Percentiles rank a stretch among this genome's conserved stretches.
Evolutionary conservation across 371 early-diverging fungal species (phyloP).

Genomic region (Haplosporangium sp.): DNA sequence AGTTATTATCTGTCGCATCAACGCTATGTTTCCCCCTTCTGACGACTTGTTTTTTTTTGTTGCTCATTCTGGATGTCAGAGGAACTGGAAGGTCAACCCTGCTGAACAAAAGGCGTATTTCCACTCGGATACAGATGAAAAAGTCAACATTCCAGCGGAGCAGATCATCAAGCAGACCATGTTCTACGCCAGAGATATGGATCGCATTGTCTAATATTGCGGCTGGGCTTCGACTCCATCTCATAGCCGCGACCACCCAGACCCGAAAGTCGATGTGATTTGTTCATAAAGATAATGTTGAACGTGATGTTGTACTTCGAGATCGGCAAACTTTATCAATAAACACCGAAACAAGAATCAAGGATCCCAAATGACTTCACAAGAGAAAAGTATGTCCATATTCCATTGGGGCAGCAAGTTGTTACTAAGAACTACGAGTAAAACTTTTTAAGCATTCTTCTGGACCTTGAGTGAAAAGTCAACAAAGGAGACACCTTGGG

Average conservation of each 20-base stretch:
- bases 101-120: constrained; percentile 86
- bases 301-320: no score
- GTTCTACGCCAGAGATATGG: constrained; percentile 93
- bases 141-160: constrained; percentile 82
- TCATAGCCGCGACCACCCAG: neutral
- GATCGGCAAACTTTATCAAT: no score
- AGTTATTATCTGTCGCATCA: no score
- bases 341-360: no score
- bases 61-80: constrained; percentile 54
- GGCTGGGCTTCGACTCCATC: no score
- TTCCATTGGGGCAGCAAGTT: no score
- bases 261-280: neutral
- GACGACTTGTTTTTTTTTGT: neutral
- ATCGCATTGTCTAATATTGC: constrained; percentile 89
- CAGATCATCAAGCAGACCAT: constrained; percentile 87
- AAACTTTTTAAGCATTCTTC: constrained; percentile 42
- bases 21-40: neutral
- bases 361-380: no score
- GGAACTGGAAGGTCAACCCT: constrained; percentile 88
- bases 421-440: neutral
- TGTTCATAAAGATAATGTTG: no score
- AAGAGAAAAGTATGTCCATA: no score
- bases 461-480: constrained; percentile 95
- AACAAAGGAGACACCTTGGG: constrained; percentile 95
- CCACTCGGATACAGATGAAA: constrained; percentile 68